Percentiles rank a stretch among this genome's conserved stretches.
Evolutionary conservation across 495 filamentous ascomycete genomes (phyloP).

Genomic region (Ascodesmis nigricans): DNA sequence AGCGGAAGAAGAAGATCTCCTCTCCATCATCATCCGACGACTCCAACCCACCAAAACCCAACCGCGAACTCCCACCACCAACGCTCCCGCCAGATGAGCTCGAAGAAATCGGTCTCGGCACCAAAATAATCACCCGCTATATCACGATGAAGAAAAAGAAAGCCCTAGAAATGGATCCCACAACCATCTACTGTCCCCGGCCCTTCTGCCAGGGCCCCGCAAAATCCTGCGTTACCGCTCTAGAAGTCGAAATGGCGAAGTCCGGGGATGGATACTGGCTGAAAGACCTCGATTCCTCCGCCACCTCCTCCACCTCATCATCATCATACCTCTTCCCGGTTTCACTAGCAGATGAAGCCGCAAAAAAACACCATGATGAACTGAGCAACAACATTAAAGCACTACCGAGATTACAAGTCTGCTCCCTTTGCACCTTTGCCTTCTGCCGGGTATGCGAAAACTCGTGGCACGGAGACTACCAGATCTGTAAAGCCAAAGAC

Average conservation of each 20-base stretch:
- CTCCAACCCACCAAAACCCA: constrained; percentile 25
- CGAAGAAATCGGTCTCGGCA: constrained; percentile 55
- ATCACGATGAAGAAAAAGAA: constrained; percentile 77
- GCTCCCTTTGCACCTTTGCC: constrained; percentile 74
- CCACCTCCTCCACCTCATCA: neutral
- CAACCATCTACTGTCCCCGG: constrained; percentile 82
- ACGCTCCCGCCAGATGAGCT: constrained; percentile 72
- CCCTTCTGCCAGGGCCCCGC: constrained; percentile 89
- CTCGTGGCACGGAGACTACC: constrained; percentile 78
- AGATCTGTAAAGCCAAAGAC: constrained; percentile 35
- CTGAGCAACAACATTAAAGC: constrained; percentile 11
- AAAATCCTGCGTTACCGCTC: constrained; percentile 34
- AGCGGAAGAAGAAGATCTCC: constrained; percentile 4
- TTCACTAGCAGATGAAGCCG: constrained; percentile 2
- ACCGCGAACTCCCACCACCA: constrained; percentile 31
- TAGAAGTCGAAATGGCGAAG: constrained; percentile 25
- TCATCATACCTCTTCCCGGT: no score
- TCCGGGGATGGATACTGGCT: constrained; percentile 30
- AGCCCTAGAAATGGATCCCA: constrained; percentile 71
- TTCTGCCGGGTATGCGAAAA: constrained; percentile 55
- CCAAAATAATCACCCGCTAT: constrained; percentile 60
- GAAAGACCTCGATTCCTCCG: constrained; percentile 23
- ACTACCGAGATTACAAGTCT: constrained; percentile 40
- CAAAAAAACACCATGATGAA: constrained; percentile 14
- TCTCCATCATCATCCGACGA: constrained; percentile 19